Evolutionary conservation across 2,329 filamentous ascomycete species (phyloP), one percentile per base, ranked within the genome.

Genomic region (Fusarium neocosmosporiellum): DNA sequence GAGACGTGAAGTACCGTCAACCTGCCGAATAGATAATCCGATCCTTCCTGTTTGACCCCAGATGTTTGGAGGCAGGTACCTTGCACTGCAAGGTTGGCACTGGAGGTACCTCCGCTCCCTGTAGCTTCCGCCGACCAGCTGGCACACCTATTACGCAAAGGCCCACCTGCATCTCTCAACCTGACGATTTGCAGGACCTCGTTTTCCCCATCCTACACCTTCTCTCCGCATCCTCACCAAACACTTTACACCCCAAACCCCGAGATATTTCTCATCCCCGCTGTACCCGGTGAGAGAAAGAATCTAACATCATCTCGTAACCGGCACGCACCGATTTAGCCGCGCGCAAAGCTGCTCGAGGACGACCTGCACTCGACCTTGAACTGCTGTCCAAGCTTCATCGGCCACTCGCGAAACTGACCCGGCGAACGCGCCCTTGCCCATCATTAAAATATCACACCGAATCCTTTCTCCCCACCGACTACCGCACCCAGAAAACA

Each of bases 331-430:
- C 63, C 68, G 69, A 69, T 76, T 72, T 60, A 59, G 68, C 70
- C 53, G 66, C 72, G 63, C 77, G 77, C 77, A 73, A 75, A 82
- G 78, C 81, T 83, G 74, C 79, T 79, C 63, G 59, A 76, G 78
- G 81, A 78, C 81, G 83, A 80, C 81, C 81, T 84, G 83, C 83
- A 84, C 83, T 76, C 81, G 80, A 79, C 79, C 79, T 79, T 67
- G 79, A 74, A 80, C 75, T 73, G 70, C 73, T 72, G 70, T 67
- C 70, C 65, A 71, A 76, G 76, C 74, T 78, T 75, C 48, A 69
- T 77, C 69, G 59, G 63, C 66, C 58, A 69, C 57, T 48, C 57
- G 66, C 62, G 65, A 74, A 33, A 68, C 62, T 60, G 61, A 41
- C 53, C 64, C 43, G 59, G 65, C 61, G 65, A 78, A 62, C 65